Conservation (phyloP, 2,329 filamentous ascomycete species). For the Cladophialophora bantiana region DNA sequence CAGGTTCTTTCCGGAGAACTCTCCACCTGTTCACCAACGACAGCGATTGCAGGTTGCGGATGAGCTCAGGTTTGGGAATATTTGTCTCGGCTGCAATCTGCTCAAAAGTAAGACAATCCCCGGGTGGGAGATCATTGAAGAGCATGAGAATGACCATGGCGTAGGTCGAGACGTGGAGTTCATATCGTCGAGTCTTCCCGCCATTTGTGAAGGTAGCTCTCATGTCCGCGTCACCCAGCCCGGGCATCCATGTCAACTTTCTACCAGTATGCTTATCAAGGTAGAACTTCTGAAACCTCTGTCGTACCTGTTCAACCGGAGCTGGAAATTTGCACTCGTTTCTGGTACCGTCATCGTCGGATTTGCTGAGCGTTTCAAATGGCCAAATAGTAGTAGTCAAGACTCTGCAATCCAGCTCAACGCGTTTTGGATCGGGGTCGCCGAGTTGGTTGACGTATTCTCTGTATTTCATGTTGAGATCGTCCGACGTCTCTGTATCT, state of each 20-base stretch:
- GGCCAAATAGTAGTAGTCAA: constrained; percentile 96
- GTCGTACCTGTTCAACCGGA: constrained; percentile 75
- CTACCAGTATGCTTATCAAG: constrained; percentile 85
- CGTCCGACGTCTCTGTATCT: constrained; percentile 87
- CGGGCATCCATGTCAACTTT: constrained; percentile 80
- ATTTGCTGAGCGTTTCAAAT: constrained; percentile 77
- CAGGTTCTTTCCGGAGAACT: constrained; percentile 80
- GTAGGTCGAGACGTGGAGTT: constrained; percentile 90
- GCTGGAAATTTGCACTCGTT: constrained; percentile 74
- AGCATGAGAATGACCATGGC: constrained; percentile 88
- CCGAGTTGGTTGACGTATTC: constrained; percentile 68
- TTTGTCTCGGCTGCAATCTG: constrained; percentile 84
- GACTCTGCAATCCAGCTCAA: constrained; percentile 84
- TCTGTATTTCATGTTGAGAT: constrained; percentile 79
- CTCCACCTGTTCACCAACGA: constrained; percentile 83
- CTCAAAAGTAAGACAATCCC: constrained; percentile 65
- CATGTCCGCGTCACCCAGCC: constrained; percentile 84
- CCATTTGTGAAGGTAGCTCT: constrained; percentile 77
- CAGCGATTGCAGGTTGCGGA: constrained; percentile 79
- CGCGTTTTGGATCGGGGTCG: constrained; percentile 65
- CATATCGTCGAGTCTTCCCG: constrained; percentile 79
- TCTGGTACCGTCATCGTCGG: constrained; percentile 58
- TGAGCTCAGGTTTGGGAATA: constrained; percentile 76
- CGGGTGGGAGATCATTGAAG: constrained; percentile 76
- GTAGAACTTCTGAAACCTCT: constrained; percentile 89